phyloP scores from a whole-genome alignment of 768 basidiomycete species.

The Phallus indusiatus region DNA sequence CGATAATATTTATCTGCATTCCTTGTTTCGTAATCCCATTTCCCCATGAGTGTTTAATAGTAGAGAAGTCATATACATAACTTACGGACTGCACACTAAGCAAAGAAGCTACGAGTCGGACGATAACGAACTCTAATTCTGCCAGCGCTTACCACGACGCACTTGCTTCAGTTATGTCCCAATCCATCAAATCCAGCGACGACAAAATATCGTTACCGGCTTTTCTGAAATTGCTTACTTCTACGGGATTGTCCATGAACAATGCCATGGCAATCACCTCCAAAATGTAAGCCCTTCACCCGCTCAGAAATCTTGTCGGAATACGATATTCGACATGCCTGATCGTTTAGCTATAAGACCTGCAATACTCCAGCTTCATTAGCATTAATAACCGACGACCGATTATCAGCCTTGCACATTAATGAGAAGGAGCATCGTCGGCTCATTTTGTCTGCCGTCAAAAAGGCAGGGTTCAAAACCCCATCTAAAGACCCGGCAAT shows the following conservation, averaged over 20 bases:
- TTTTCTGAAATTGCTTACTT: conserved; percentile 59
- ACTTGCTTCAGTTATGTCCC: conserved; percentile 37
- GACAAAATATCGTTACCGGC: conserved; percentile 50
- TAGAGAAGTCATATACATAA: no score
- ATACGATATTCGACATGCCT: conserved; percentile 11
- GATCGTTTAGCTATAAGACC: conserved; percentile 53
- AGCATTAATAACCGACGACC: conserved; percentile 45
- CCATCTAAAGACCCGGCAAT: conserved; percentile 7
- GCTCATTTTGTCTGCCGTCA: conserved; percentile 46
- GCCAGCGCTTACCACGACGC: neutral
- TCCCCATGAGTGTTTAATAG: no score
- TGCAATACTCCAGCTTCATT: conserved; percentile 54
- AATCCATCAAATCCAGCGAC: conserved; percentile 22
- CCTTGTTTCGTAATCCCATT: no score
- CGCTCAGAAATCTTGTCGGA: neutral
- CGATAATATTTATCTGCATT: no score
- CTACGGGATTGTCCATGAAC: conserved; percentile 42
- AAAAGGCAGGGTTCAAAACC: conserved; percentile 50
- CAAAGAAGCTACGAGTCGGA: no score
- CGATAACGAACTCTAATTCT: neutral
- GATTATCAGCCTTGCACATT: conserved; percentile 49
- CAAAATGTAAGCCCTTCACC: conserved; percentile 45
- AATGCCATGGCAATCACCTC: conserved; percentile 63
- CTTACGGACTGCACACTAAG: no score
- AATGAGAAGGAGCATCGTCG: conserved; percentile 57